Evolutionary conservation across 2,329 filamentous ascomycete genomes (phyloP).

Genomic region (Fusarium sororula): DNA sequence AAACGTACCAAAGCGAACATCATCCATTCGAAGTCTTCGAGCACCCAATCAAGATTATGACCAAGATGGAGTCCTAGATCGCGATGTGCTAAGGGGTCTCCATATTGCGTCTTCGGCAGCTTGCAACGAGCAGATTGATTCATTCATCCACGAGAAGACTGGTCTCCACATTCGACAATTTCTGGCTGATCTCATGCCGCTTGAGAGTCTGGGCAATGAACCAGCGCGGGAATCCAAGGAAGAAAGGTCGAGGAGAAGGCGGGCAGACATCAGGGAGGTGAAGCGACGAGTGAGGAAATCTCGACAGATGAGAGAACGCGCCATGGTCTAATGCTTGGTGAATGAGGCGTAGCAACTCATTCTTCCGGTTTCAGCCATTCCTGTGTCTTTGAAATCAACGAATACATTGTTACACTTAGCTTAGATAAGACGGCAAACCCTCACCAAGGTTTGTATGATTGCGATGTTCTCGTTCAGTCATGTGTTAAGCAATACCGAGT

Average conservation of each 20-base stretch:
- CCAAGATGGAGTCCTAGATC: slow-evolving; percentile 55
- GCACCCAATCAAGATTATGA: slow-evolving; percentile 44
- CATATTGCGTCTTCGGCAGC: slow-evolving; percentile 65
- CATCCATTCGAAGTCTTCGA: slow-evolving; percentile 44
- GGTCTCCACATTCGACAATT: slow-evolving; percentile 64
- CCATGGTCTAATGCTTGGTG: background rate
- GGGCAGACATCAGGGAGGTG: slow-evolving; percentile 47
- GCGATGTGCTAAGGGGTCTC: slow-evolving; percentile 63
- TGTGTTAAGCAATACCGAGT: background rate
- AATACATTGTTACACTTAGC: slow-evolving; percentile 2
- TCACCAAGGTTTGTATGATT: background rate
- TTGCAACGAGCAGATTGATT: slow-evolving; percentile 63
- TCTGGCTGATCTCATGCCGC: slow-evolving; percentile 61
- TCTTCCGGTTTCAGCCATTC: slow-evolving; percentile 6
- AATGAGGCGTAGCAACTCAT: background rate
- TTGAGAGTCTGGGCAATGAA: slow-evolving; percentile 56
- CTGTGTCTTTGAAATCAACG: background rate
- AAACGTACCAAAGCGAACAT: slow-evolving; percentile 49
- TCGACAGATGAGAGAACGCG: slow-evolving; percentile 38
- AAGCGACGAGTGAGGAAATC: slow-evolving; percentile 51
- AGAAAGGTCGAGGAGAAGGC: slow-evolving; percentile 42
- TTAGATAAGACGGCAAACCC: background rate
- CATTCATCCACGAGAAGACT: slow-evolving; percentile 60
- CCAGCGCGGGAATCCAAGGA: slow-evolving; percentile 36
- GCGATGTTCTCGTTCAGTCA: background rate